A percentile compares a stretch with the other conserved stretches of the same genome.
Conservation (phyloP, 2,329 filamentous ascomycete species). For the Kalaharituber pfeilii region DNA sequence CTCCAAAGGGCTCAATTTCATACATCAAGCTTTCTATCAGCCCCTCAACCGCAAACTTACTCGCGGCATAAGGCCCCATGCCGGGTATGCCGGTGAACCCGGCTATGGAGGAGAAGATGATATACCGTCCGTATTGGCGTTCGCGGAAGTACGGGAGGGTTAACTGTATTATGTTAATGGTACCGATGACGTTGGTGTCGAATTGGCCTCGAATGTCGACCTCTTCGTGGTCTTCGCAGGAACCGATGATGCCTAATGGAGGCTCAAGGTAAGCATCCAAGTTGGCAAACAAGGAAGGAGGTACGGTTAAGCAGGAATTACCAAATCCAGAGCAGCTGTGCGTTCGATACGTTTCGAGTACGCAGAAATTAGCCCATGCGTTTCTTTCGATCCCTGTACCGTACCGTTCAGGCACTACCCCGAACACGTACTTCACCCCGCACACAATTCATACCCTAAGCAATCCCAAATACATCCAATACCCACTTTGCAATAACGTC, state of each 20-base stretch:
- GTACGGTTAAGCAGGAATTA: not conserved
- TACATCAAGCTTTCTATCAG: conserved; percentile 94
- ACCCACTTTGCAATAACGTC: conserved; percentile 64
- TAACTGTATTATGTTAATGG: conserved; percentile 77
- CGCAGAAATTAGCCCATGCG: no score
- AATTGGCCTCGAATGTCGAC: conserved; percentile 91
- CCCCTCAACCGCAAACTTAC: conserved; percentile 92
- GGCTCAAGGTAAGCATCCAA: not conserved
- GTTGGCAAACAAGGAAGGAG: not conserved
- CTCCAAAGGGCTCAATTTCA: conserved; percentile 78
- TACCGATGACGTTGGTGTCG: conserved; percentile 94
- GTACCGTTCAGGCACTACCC: not conserved
- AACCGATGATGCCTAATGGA: conserved; percentile 52
- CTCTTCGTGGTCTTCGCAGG: conserved; percentile 93
- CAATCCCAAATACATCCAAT: no score
- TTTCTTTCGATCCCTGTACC: no score
- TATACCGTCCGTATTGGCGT: conserved; percentile 58
- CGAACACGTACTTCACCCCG: not conserved
- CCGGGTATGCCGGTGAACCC: conserved; percentile 89
- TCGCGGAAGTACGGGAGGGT: conserved; percentile 75
- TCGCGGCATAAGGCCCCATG: conserved; percentile 84
- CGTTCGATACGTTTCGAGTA: no score
- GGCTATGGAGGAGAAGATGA: conserved; percentile 86
- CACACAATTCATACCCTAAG: not conserved
- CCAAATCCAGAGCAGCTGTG: conserved; percentile 67